Evolutionary conservation across 2,329 filamentous ascomycete genomes (phyloP).

Genomic region (Camillea tinctor): DNA sequence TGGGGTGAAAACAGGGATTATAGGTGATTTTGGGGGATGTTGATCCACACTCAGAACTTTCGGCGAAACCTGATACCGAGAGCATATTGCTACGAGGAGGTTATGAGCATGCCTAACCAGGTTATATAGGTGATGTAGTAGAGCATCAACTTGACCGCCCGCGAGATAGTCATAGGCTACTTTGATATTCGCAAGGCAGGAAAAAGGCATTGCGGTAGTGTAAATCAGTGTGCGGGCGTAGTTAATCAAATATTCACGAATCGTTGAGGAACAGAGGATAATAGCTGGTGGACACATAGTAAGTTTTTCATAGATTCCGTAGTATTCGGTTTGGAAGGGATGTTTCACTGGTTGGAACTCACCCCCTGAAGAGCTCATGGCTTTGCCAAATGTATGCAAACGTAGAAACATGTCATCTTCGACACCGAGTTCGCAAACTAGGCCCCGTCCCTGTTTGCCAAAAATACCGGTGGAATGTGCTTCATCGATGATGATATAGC

Average conservation of each 20-base stretch:
- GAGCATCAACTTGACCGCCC: constrained; percentile 23
- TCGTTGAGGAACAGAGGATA: constrained; percentile 59
- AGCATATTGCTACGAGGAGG: neutral
- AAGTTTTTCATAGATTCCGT: constrained; percentile 1
- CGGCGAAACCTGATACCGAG: neutral
- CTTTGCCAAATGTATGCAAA: constrained; percentile 67
- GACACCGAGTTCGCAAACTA: constrained; percentile 57
- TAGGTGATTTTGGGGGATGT: constrained; percentile 47
- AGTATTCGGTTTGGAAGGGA: neutral
- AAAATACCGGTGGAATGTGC: constrained; percentile 65
- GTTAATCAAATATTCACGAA: constrained; percentile 67
- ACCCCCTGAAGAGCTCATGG: constrained; percentile 69
- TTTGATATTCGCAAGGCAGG: constrained; percentile 39
- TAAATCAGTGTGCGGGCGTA: constrained; percentile 76
- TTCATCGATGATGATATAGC: constrained; percentile 65
- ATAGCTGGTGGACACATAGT: constrained; percentile 45
- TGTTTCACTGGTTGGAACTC: constrained; percentile 26
- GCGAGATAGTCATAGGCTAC: constrained; percentile 31
- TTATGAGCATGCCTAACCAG: constrained; percentile 45
- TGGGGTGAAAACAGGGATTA: constrained; percentile 54
- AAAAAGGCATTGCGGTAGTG: constrained; percentile 66
- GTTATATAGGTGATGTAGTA: constrained; percentile 41
- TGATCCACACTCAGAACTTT: constrained; percentile 27
- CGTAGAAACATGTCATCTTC: constrained; percentile 56
- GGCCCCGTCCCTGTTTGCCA: constrained; percentile 53